Base-by-base conservation (phyloP, 768 basidiomycete species). In the Russula lepida region DNA sequence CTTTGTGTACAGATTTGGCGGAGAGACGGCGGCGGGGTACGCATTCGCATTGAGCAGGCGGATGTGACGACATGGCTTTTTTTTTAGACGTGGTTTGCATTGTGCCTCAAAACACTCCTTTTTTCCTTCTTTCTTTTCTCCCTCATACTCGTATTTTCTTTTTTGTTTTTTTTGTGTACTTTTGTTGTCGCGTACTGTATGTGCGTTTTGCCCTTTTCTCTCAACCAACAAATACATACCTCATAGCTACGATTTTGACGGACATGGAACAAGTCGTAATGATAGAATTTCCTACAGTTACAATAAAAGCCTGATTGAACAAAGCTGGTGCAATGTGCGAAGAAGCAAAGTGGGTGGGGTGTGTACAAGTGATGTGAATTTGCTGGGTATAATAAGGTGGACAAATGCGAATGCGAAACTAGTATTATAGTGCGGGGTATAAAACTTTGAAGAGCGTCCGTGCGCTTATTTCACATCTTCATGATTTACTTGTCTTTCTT, bases 221-320 rank as follows among this genome's bases (percentile, higher is more conserved):
- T 54, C 37, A 23, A 25, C 32, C 21, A 4, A 54, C 37, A 54
- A 58, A 25, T 23, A 47, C 57, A 58, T 63, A 63, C 52, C 62
- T 62, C 62, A 63, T 63, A 54, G 52, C 62, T 54, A 58, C 62
- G 57, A 63, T 58, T 44, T 63, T 25, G 61, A 58, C 30, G 62
- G 62, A 63, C 62, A 58, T 37, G 62, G 62, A 58, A 63, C 62
- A 58, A 58, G 57, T 54, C 51, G 56, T 63, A 58, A 58, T 63
- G 41, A 63, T 63, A 63, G 56, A 63, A 54, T 58, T 44, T 44
- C 21, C 11, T 44, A 47, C 56, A 58, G 37, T 21, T 44, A 44
- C 43, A 54, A 43, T 46, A 49, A 46, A 23, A 35, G 33, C 15
- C 25, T 41, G 33, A 47, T 33, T 13, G 21, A 43, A 51, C 44